These are phyloP conservation scores for Oxyria digyna DNA, from an alignment of 148 eudicot genomes.

Conservation along the genomic window DNA sequence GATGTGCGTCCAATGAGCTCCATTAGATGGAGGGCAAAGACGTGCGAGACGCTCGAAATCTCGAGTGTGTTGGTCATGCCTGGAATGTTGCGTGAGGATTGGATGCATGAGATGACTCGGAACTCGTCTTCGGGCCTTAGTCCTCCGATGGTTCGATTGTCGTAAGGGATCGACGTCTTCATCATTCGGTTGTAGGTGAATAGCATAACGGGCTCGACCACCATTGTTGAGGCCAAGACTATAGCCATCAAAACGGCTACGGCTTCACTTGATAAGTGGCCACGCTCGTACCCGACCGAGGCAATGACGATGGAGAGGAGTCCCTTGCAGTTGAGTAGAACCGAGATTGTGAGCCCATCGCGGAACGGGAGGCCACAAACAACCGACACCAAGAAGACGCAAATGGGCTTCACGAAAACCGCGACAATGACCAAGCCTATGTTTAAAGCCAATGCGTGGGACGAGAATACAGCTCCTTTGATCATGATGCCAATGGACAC, in stretches of 20 bases:
- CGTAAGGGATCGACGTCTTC: conserved; percentile 16
- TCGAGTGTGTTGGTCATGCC: conserved; percentile 30
- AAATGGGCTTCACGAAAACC: conserved; percentile 17
- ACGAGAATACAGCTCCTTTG: not conserved
- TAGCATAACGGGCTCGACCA: conserved; percentile 32
- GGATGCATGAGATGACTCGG: conserved; percentile 33
- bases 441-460: not conserved
- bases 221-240: conserved; percentile 29
- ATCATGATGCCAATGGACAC: conserved; percentile 21
- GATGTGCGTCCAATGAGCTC: conserved; percentile 32
- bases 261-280: conserved; percentile 22
- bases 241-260: conserved; percentile 20
- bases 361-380: not conserved
- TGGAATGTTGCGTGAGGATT: conserved; percentile 14
- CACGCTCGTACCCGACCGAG: conserved; percentile 26
- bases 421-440: conserved; percentile 6
- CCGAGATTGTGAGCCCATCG: conserved; percentile 30
- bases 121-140: conserved; percentile 24
- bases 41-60: conserved; percentile 7
- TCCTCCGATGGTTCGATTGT: conserved; percentile 29
- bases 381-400: conserved; percentile 1
- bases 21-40: conserved; percentile 23
- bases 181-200: not conserved
- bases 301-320: conserved; percentile 32
- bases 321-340: conserved; percentile 41